phyloP scores from a whole-genome alignment of 2,329 filamentous ascomycete species.

The Hawksworthiomyces lignivorus region DNA sequence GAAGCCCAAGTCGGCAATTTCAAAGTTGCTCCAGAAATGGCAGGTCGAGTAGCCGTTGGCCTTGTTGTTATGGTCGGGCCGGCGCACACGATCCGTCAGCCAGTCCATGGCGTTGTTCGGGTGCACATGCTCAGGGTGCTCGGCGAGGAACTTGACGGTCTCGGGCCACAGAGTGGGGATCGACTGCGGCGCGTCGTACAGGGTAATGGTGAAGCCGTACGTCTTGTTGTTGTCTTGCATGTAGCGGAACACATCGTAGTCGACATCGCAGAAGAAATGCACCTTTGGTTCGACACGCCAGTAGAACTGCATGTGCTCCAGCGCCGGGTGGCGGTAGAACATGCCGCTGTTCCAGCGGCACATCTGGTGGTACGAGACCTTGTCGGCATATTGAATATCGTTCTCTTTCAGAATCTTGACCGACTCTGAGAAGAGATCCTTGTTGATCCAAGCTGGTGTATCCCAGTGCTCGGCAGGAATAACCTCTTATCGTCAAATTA shows the following conservation, averaged over 20 bases:
- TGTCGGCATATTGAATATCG: constrained; percentile 82
- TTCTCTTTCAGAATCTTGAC: constrained; percentile 74
- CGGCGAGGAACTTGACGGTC: constrained; percentile 79
- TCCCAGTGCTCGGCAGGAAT: constrained; percentile 97
- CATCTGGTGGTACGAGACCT: constrained; percentile 95
- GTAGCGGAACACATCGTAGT: constrained; percentile 97
- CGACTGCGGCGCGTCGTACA: constrained; percentile 85
- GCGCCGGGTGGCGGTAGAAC: constrained; percentile 92
- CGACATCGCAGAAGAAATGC: constrained; percentile 97
- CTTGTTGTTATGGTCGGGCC: constrained; percentile 70
- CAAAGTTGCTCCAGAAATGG: constrained; percentile 99
- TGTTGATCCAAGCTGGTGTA: constrained; percentile 84
- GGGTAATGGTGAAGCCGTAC: constrained; percentile 96
- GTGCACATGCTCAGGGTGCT: constrained; percentile 74
- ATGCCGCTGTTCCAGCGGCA: constrained; percentile 97
- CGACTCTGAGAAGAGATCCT: constrained; percentile 77
- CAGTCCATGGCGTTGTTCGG: constrained; percentile 80
- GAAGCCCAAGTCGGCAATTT: constrained; percentile 88
- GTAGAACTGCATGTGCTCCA: constrained; percentile 80
- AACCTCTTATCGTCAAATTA: constrained; percentile 61
- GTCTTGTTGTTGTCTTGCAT: constrained; percentile 99
- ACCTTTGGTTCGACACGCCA: constrained; percentile 99
- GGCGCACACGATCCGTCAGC: constrained; percentile 69
- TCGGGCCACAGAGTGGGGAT: constrained; percentile 93
- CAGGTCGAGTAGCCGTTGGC: constrained; percentile 96